phyloP scores from a whole-genome alignment of 192 early-diverging fungal genomes.

The Phlyctochytrium planicorne region DNA sequence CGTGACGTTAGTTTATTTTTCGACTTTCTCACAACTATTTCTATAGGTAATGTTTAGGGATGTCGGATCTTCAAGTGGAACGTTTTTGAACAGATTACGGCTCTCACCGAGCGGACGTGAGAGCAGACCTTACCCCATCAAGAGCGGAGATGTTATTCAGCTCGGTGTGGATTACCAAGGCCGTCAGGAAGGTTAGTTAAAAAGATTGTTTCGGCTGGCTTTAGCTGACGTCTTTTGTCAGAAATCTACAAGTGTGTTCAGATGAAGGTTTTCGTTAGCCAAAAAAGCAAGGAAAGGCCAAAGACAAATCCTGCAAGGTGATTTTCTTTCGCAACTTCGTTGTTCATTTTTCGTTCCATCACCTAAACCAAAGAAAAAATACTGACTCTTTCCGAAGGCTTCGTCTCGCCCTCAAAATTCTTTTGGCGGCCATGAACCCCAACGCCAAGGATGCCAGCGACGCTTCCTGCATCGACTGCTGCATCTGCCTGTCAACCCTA shows the following conservation, averaged over 20 bases:
- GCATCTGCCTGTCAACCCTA: constrained; percentile 88
- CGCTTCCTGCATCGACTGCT: constrained; percentile 61
- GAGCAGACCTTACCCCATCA: constrained; percentile 70
- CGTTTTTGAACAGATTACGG: constrained; percentile 89
- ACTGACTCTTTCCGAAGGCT: constrained; percentile 12
- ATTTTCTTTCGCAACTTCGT: constrained; percentile 7
- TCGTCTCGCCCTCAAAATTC: constrained; percentile 20
- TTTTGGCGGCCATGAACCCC: constrained; percentile 48
- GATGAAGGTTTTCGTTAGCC: constrained; percentile 57
- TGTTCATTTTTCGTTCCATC: neutral
- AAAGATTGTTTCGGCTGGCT: neutral
- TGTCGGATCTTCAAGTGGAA: constrained; percentile 92
- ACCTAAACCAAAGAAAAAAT: neutral
- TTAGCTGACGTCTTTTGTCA: neutral
- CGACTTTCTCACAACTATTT: constrained; percentile 7
- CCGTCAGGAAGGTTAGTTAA: constrained; percentile 64
- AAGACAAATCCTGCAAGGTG: constrained; percentile 30
- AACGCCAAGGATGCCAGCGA: constrained; percentile 41
- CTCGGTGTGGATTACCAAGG: constrained; percentile 97
- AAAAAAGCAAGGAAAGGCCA: constrained; percentile 19
- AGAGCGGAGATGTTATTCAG: constrained; percentile 92
- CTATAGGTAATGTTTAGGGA: constrained; percentile 46
- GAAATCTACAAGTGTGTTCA: constrained; percentile 77
- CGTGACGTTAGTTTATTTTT: neutral
- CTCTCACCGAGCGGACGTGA: constrained; percentile 80